These are phyloP conservation scores for Vitis rotundifolia DNA, from an alignment of 164 flowering plant genomes.

Conservation along the genomic window DNA sequence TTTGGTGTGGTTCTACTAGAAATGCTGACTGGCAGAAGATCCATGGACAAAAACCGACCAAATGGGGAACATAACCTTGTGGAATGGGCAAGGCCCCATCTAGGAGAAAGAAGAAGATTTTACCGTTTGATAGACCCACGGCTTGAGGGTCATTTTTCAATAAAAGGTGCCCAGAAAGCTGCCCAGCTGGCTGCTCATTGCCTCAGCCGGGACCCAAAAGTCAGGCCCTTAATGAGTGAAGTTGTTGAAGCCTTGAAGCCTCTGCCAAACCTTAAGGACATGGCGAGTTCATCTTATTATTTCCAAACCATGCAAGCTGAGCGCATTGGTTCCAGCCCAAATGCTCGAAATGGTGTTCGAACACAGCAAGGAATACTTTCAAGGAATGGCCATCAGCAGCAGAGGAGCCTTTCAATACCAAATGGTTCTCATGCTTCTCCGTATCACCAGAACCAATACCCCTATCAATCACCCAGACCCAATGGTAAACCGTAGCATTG, in stretches of 20 bases:
- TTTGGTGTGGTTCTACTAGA: constrained; percentile 92
- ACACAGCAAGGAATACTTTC: constrained; percentile 31
- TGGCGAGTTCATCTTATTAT: constrained; percentile 81
- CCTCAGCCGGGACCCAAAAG: constrained; percentile 83
- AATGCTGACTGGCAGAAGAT: constrained; percentile 85
- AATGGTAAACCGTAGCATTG: constrained; percentile 40
- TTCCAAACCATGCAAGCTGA: constrained; percentile 73
- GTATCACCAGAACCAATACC: constrained; percentile 37
- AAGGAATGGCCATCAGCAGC: constrained; percentile 44
- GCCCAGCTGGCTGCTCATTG: constrained; percentile 75
- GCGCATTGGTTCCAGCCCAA: constrained; percentile 54
- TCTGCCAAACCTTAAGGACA: constrained; percentile 74
- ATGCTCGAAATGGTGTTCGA: constrained; percentile 38
- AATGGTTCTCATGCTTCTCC: constrained; percentile 65
- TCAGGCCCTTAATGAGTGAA: constrained; percentile 78
- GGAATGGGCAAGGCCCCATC: constrained; percentile 89
- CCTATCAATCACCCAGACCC: constrained; percentile 52
- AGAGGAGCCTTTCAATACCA: constrained; percentile 55
- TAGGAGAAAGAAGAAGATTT: constrained; percentile 71
- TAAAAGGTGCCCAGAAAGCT: constrained; percentile 86
- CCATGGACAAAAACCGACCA: constrained; percentile 90
- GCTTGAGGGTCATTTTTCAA: constrained; percentile 85
- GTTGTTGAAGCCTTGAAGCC: constrained; percentile 77
- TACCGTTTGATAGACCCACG: constrained; percentile 79
- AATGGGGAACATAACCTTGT: constrained; percentile 91